phyloP scores from a whole-genome alignment of 768 basidiomycete species.

The Lactarius hengduanensis region DNA sequence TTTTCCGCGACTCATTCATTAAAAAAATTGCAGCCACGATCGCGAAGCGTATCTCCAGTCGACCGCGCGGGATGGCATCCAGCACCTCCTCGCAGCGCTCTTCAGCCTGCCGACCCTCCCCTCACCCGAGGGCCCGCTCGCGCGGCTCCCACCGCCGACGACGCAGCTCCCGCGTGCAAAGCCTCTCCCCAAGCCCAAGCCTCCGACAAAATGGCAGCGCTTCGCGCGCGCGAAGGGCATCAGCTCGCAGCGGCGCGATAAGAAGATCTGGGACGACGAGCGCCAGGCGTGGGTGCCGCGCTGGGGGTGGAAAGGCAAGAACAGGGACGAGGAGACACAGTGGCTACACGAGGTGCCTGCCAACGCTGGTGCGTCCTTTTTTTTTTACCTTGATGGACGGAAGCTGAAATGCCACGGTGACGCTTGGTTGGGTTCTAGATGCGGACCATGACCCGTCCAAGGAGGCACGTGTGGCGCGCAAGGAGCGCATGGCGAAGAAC shows the following conservation, averaged over 20 bases:
- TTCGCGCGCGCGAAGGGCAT: constrained; percentile 97
- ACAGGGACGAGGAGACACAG: constrained; percentile 79
- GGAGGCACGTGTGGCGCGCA: constrained; percentile 73
- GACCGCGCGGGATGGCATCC: constrained; percentile 77
- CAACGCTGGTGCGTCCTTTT: constrained; percentile 66
- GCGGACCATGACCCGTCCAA: constrained; percentile 78
- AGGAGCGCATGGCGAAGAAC: constrained; percentile 82
- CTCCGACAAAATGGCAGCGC: constrained; percentile 57
- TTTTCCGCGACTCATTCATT: not conserved
- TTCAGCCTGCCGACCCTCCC: constrained; percentile 78
- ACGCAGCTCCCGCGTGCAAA: no score
- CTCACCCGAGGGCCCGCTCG: constrained; percentile 69
- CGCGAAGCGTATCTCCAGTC: constrained; percentile 78
- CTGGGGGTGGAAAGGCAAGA: constrained; percentile 90
- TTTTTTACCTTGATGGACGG: no score
- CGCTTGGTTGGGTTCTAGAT: constrained; percentile 44
- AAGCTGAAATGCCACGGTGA: no score
- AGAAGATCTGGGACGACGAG: constrained; percentile 92
- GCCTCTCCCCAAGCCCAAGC: no score
- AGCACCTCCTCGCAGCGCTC: constrained; percentile 74
- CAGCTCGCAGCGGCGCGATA: constrained; percentile 71
- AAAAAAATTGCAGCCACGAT: constrained; percentile 51
- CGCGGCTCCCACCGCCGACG: no score
- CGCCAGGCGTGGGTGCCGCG: constrained; percentile 87
- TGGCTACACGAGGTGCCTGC: constrained; percentile 92